Evolutionary conservation across 768 basidiomycete genomes (phyloP).

Genomic region (Gloeophyllum trabeum): DNA sequence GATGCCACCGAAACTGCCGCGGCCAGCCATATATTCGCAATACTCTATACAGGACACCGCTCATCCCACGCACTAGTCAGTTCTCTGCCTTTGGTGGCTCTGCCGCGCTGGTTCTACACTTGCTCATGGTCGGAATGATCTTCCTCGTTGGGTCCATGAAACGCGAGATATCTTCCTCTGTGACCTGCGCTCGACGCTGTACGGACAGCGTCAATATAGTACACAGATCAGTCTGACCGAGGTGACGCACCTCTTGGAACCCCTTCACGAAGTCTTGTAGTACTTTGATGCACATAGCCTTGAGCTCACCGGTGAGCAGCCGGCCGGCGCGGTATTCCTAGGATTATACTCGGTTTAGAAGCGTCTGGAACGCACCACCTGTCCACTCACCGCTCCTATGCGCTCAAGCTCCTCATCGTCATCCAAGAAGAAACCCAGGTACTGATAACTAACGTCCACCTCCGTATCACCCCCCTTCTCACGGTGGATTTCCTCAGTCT

Average conservation of each 20-base stretch:
- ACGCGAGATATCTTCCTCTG: conserved; percentile 57
- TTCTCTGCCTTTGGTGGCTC: background rate
- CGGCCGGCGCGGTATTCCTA: conserved; percentile 90
- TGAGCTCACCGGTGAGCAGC: conserved; percentile 84
- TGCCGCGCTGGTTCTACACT: conserved; percentile 30
- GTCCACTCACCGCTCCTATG: conserved; percentile 55
- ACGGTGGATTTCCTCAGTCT: conserved; percentile 93
- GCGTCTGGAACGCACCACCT: background rate
- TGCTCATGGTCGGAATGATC: conserved; percentile 56
- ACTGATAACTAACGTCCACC: conserved; percentile 94
- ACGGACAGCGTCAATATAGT: background rate
- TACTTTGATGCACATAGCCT: conserved; percentile 74
- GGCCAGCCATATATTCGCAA: no score
- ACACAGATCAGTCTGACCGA: conserved; percentile 7
- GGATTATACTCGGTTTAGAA: background rate
- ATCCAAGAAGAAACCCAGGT: conserved; percentile 89
- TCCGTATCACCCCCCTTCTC: conserved; percentile 84
- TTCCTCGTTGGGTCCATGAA: conserved; percentile 79
- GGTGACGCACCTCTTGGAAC: conserved; percentile 91
- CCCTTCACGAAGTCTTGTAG: conserved; percentile 74
- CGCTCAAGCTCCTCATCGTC: conserved; percentile 81
- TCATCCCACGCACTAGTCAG: no score
- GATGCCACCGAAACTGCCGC: no score
- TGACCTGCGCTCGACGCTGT: conserved; percentile 71
- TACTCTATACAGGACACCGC: no score